These are phyloP conservation scores for Pseudisothecium myosuroides DNA, from an alignment of 225 moss, liverwort and hornwort genomes.

Conservation along the genomic window DNA sequence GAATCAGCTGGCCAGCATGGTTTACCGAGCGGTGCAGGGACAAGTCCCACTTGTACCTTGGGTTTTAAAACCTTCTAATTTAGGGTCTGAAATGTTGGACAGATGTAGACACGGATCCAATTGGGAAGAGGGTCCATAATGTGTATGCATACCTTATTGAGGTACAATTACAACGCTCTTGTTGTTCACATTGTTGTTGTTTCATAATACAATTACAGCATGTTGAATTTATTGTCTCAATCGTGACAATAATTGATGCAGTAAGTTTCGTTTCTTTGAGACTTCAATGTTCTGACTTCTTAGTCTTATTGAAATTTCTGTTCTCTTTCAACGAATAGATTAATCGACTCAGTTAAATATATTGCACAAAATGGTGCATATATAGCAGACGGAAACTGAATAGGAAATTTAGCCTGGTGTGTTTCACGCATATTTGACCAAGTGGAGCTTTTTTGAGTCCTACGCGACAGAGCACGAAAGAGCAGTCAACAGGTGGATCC, in stretches of 20 bases:
- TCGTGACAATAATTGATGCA: neutral
- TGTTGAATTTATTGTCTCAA: neutral
- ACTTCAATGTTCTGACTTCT: neutral
- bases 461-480: neutral
- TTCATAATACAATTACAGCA: neutral
- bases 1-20: slow-evolving; percentile 1
- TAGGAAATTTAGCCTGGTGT: neutral
- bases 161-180: neutral
- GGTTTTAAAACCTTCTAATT: slow-evolving; percentile 4
- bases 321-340: neutral
- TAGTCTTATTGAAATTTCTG: neutral
- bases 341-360: neutral
- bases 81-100: neutral
- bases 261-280: neutral
- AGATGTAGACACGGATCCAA: neutral
- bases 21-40: neutral
- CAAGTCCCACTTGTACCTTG: slow-evolving; percentile 12
- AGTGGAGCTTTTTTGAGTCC: neutral
- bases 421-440: neutral
- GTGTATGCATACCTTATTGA: neutral
- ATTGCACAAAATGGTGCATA: neutral
- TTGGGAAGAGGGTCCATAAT: neutral
- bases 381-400: neutral
- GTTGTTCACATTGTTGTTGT: neutral
- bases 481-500: neutral